A percentile compares a stretch with the other conserved stretches of the same genome.
Conservation (phyloP, 495 filamentous ascomycete genomes). For the Lepraria neglecta region DNA sequence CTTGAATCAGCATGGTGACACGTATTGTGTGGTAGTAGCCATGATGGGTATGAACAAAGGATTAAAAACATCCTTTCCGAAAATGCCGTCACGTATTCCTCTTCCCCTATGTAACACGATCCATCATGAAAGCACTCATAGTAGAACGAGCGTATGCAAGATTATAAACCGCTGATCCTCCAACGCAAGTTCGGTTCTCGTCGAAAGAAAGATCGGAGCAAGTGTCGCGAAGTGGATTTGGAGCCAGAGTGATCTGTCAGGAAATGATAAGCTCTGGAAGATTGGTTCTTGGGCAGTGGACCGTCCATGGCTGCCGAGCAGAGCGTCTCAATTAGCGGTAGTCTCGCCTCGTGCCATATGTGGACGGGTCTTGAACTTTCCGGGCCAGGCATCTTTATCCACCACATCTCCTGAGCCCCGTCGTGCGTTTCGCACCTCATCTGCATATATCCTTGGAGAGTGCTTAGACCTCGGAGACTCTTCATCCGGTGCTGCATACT, state of each 20-base stretch:
- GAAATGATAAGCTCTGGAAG: not conserved
- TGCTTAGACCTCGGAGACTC: conserved; percentile 10
- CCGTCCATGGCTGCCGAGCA: not conserved
- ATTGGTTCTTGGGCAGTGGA: not conserved
- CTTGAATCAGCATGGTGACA: not conserved
- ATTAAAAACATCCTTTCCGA: not conserved
- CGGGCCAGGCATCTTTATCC: conserved; percentile 18
- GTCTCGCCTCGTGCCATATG: conserved; percentile 3
- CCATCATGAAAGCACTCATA: conserved; percentile 1
- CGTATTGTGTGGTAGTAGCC: not conserved
- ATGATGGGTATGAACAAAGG: not conserved
- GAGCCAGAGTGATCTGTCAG: not conserved
- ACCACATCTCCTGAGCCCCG: conserved; percentile 13
- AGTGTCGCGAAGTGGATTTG: not conserved
- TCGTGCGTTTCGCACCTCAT: conserved; percentile 15
- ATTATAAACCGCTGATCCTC: not conserved
- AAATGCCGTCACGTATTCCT: not conserved
- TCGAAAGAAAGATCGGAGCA: not conserved
- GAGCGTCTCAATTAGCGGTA: not conserved
- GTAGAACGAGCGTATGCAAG: not conserved
- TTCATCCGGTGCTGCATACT: conserved; percentile 8
- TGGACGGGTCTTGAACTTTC: conserved; percentile 1
- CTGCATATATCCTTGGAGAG: conserved; percentile 15
- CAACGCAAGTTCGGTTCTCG: not conserved
- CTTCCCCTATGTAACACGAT: conserved; percentile 7